Evolutionary conservation across 768 basidiomycete genomes (phyloP).

Genomic region (Russula foetens): DNA sequence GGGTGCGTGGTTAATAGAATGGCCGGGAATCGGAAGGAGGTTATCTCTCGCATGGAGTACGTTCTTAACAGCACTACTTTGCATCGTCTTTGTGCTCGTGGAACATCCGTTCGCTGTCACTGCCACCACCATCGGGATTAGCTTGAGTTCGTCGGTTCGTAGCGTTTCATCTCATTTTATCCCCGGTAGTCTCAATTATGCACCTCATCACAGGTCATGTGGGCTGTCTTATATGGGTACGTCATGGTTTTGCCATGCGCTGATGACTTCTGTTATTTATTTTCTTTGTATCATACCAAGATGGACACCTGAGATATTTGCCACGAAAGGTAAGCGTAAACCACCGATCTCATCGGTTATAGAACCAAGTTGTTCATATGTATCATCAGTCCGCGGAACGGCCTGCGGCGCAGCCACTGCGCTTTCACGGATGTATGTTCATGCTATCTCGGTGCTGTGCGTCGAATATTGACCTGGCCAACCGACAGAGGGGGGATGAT

Average conservation of each 20-base stretch:
- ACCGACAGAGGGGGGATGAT: constrained; percentile 73
- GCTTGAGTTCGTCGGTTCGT: constrained; percentile 63
- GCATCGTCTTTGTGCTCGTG: constrained; percentile 58
- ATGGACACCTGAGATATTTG: constrained; percentile 86
- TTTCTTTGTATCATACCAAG: constrained; percentile 22
- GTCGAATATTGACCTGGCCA: neutral
- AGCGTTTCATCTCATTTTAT: neutral
- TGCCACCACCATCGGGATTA: constrained; percentile 66
- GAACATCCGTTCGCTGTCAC: constrained; percentile 50
- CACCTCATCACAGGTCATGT: constrained; percentile 44
- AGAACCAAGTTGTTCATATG: neutral
- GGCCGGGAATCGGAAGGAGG: constrained; percentile 50
- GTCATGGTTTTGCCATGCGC: constrained; percentile 2
- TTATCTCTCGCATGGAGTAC: constrained; percentile 71
- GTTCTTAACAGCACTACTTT: constrained; percentile 67
- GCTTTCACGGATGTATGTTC: constrained; percentile 67
- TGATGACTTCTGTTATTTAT: neutral
- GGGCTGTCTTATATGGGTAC: constrained; percentile 75
- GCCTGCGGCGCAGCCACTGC: constrained; percentile 86
- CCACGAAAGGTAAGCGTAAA: constrained; percentile 50
- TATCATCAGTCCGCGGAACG: constrained; percentile 62
- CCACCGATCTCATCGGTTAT: neutral
- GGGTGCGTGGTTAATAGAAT: constrained; percentile 79
- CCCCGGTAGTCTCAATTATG: neutral
- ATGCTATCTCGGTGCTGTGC: neutral